phyloP scores from a whole-genome alignment of 2,329 filamentous ascomycete genomes.

The Tolypocladium guangdongense region DNA sequence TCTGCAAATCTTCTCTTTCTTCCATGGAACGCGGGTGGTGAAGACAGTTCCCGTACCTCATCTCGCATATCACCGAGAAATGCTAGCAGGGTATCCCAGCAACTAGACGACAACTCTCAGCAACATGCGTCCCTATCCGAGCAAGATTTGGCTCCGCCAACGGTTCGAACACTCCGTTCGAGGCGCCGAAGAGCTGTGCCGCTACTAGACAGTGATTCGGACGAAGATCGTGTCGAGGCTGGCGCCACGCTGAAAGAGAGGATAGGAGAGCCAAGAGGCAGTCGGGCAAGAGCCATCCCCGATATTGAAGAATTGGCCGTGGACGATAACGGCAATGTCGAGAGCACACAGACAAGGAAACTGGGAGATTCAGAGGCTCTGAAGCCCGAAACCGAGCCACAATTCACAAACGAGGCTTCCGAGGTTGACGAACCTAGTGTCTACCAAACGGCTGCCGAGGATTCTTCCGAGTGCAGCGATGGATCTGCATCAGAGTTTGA shows the following conservation, averaged over 20 bases:
- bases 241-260: background rate
- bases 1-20: constrained; percentile 19
- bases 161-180: background rate
- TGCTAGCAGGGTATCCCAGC: background rate
- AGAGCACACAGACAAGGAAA: too few species aligned
- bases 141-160: background rate
- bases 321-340: background rate
- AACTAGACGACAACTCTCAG: background rate
- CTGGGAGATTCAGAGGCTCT: too few species aligned
- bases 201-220: background rate
- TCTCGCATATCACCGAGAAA: constrained; percentile 2
- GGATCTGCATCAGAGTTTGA: constrained; percentile 8
- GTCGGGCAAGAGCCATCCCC: background rate
- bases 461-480: constrained; percentile 8
- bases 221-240: background rate
- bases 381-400: background rate
- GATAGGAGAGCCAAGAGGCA: background rate
- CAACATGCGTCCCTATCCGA: background rate
- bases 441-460: constrained; percentile 13
- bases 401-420: background rate
- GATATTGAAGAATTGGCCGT: background rate
- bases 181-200: background rate
- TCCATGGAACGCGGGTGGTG: constrained; percentile 17
- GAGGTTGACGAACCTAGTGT: constrained; percentile 11
- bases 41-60: constrained; percentile 3